Evolutionary conservation across 768 basidiomycete species (phyloP).

Genomic region (Termitomyces sp.): DNA sequence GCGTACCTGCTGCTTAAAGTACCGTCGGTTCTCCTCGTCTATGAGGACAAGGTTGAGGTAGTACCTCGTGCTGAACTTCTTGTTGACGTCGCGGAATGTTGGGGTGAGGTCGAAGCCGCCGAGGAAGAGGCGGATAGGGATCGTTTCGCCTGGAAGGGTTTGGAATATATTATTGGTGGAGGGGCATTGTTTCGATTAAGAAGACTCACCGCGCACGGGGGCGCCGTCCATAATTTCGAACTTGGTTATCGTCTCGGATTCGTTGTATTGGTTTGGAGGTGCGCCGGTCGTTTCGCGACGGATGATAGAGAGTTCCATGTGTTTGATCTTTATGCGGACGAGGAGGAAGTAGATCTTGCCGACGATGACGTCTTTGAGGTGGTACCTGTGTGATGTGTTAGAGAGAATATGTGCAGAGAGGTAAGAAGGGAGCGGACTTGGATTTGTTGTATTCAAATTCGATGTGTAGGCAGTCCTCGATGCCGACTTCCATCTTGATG

Average conservation of each 20-base stretch:
- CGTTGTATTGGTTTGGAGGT: slow-evolving; percentile 99
- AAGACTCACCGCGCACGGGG: slow-evolving; percentile 78
- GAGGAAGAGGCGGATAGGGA: slow-evolving; percentile 95
- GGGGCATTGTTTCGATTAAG: not conserved
- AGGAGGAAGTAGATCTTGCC: slow-evolving; percentile 99
- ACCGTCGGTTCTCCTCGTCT: slow-evolving; percentile 96
- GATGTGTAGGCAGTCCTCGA: slow-evolving; percentile 98
- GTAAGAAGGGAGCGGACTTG: slow-evolving; percentile 56
- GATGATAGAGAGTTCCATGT: slow-evolving; percentile 99
- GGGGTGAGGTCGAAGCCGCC: slow-evolving; percentile 98
- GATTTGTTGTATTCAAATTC: slow-evolving; percentile 99
- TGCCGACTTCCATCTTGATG: slow-evolving; percentile 99
- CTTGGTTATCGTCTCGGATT: slow-evolving; percentile 98
- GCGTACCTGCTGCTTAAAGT: slow-evolving; percentile 92
- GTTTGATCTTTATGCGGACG: slow-evolving; percentile 98
- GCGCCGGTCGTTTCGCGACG: slow-evolving; percentile 95
- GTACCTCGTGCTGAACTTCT: slow-evolving; percentile 96
- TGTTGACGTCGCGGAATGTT: slow-evolving; percentile 98
- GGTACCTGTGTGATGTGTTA: slow-evolving; percentile 62
- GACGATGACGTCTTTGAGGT: slow-evolving; percentile 97
- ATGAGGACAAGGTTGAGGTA: slow-evolving; percentile 97
- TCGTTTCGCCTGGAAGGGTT: slow-evolving; percentile 80
- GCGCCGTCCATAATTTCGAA: slow-evolving; percentile 99
- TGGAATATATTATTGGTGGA: not conserved
- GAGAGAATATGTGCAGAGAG: not conserved